Percentiles rank a stretch among this genome's conserved stretches.
These are phyloP conservation scores for Chaetoceros muelleri DNA, from an alignment of 108 stramenopile species.

Conservation along the genomic window DNA sequence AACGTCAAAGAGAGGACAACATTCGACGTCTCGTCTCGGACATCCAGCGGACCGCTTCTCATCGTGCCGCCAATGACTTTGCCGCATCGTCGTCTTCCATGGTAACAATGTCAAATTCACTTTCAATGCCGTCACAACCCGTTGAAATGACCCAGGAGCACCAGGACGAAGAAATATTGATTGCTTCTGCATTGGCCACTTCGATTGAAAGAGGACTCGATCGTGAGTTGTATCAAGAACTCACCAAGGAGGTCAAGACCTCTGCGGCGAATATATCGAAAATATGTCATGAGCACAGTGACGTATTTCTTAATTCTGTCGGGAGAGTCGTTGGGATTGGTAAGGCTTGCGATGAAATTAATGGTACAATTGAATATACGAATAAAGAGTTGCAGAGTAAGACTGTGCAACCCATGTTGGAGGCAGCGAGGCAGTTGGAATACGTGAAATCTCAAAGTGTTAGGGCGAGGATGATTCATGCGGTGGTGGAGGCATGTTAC, in stretches of 20 bases:
- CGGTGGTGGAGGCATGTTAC: conserved; percentile 69
- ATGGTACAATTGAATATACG: conserved; percentile 42
- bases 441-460: conserved; percentile 45
- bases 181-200: conserved; percentile 67
- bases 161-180: conserved; percentile 52
- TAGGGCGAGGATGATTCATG: conserved; percentile 49
- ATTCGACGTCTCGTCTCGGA: conserved; percentile 74
- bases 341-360: conserved; percentile 56
- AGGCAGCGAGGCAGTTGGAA: conserved; percentile 43
- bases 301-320: conserved; percentile 71
- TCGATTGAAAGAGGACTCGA: conserved; percentile 77
- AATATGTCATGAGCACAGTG: conserved; percentile 83
- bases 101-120: conserved; percentile 5
- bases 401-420: conserved; percentile 65
- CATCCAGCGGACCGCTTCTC: conserved; percentile 35
- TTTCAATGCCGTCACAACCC: conserved; percentile 11
- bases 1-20: conserved; percentile 72
- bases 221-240: conserved; percentile 65
- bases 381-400: conserved; percentile 58
- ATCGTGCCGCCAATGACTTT: not conserved
- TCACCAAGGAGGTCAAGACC: conserved; percentile 67
- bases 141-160: conserved; percentile 15
- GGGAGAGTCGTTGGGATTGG: conserved; percentile 79
- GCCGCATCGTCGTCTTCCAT: conserved; percentile 1
- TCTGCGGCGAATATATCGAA: conserved; percentile 50